Evolutionary conservation across 2,329 filamentous ascomycete genomes (phyloP).

Genomic region (Amauroascus verrucosus): DNA sequence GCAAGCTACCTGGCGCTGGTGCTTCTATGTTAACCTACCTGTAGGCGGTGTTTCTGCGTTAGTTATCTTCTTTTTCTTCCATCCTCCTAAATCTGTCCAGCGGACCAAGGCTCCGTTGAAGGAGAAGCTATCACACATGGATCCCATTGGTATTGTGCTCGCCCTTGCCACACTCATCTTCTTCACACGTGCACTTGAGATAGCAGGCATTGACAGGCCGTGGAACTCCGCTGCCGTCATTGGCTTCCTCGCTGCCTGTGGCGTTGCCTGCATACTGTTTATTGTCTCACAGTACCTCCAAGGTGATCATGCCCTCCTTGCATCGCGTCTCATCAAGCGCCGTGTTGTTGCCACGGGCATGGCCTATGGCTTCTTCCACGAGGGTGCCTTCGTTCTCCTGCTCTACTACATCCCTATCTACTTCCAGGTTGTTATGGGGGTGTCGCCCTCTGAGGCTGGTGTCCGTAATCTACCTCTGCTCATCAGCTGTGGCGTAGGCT

Average conservation of each 20-base stretch:
- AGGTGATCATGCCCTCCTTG: conserved; percentile 35
- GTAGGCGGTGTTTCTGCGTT: conserved; percentile 27
- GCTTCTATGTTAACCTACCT: background rate
- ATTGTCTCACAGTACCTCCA: conserved; percentile 28
- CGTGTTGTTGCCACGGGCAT: conserved; percentile 29
- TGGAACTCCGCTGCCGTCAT: conserved; percentile 37
- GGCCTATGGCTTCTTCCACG: conserved; percentile 30
- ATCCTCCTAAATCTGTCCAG: conserved; percentile 5
- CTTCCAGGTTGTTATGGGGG: conserved; percentile 13
- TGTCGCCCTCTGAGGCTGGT: conserved; percentile 1
- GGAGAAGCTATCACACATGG: conserved; percentile 11
- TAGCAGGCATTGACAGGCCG: conserved; percentile 24
- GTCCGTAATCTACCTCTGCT: conserved; percentile 19
- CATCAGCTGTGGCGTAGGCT: conserved; percentile 18
- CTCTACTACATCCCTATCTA: conserved; percentile 42
- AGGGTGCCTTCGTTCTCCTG: conserved; percentile 29
- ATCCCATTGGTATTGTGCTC: conserved; percentile 3
- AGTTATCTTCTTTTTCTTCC: conserved; percentile 21
- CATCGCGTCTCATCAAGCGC: conserved; percentile 29
- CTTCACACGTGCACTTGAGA: conserved; percentile 8
- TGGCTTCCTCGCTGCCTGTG: conserved; percentile 38
- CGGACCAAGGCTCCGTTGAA: background rate
- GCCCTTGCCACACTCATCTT: conserved; percentile 1
- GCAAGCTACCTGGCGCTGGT: conserved; percentile 24
- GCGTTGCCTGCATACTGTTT: conserved; percentile 29